Evolutionary conservation across 2,329 filamentous ascomycete genomes (phyloP).

Genomic region (Byssothecium circinans): DNA sequence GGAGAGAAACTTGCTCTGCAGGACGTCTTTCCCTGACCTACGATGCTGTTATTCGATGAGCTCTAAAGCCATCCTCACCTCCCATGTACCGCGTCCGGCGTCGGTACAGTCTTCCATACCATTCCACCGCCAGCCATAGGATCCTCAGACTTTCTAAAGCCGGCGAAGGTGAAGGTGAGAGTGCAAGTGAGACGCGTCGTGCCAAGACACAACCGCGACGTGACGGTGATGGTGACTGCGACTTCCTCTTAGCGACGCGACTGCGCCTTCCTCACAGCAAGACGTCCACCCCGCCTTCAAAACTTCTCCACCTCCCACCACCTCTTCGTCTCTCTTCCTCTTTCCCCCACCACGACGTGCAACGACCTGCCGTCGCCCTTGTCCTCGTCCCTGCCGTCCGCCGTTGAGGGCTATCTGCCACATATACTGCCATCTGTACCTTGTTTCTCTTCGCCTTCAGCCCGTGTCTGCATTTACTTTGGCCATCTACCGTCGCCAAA

Average conservation of each 20-base stretch:
- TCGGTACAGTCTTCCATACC: neutral
- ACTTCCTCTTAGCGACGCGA: too few species aligned
- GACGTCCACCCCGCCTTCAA: conserved; percentile 12
- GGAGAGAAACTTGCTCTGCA: too few species aligned
- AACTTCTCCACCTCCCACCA: conserved; percentile 9
- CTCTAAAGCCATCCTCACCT: too few species aligned
- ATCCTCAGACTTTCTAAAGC: too few species aligned
- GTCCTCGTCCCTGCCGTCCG: conserved; percentile 19
- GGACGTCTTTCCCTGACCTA: too few species aligned
- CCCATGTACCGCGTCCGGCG: too few species aligned
- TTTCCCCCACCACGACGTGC: conserved; percentile 6
- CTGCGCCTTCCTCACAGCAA: neutral
- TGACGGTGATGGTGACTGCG: too few species aligned
- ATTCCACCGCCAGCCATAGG: conserved; percentile 6
- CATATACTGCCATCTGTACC: conserved; percentile 26
- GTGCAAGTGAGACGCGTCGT: neutral
- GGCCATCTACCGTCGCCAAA: conserved; percentile 41
- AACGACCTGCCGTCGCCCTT: conserved; percentile 14
- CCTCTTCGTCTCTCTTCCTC: conserved; percentile 6
- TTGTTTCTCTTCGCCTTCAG: conserved; percentile 18
- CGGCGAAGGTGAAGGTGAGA: neutral
- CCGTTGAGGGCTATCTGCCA: conserved; percentile 18
- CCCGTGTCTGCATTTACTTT: conserved; percentile 39
- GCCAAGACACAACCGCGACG: neutral
- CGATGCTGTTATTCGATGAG: too few species aligned